Base-by-base conservation (phyloP, 768 basidiomycete genomes). In the Tubosaeta sp. region DNA sequence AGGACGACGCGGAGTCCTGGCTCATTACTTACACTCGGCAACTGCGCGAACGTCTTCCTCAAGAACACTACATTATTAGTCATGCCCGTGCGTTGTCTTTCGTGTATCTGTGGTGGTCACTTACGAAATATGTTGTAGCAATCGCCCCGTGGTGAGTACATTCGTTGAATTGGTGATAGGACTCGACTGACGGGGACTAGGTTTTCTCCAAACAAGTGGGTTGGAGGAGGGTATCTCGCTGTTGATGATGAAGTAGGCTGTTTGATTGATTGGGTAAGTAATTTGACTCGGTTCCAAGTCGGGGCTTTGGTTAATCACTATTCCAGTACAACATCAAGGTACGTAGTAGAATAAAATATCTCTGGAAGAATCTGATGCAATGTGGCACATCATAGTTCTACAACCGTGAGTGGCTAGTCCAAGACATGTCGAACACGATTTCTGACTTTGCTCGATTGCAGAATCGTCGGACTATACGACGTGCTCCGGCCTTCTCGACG, bases 391-490 rank as follows among this genome's bases (percentile, higher is more conserved):
- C 11, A 10, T 43, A 62, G 60, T 62, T 54, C 36, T 64, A 64
- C 43, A 64, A 64, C 39, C 63, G 62, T 64, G 25, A n/a, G 60
- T 56, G 3, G 8, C 3, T 32, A 24, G 13, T 21, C 34, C n/a
- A 16, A 14, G n/a, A 13, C 7, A 24, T 3, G 32, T 27, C 22
- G n/a, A 42, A 45, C 12, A 24, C 19, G 11, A 29, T n/a, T 32
- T 24, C 25, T 18, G 16, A 8, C 19, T 38, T 44, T 36, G 10
- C 59, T 80, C 80, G 84, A 76, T n/a, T 4, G 6, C 25, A 43
- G 83, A 83, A 35, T 61, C 71, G 16, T 67, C 62, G 18, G 84
- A 84, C 56, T 86, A 84, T 65, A 82, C 79, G 13, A 80, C 79
- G 30, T 86, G 84, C 65, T 46, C 61, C 19, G 74, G 73, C 31